Conservation (phyloP, 306 rosid species). For the Gynostemma pentaphyllum region DNA sequence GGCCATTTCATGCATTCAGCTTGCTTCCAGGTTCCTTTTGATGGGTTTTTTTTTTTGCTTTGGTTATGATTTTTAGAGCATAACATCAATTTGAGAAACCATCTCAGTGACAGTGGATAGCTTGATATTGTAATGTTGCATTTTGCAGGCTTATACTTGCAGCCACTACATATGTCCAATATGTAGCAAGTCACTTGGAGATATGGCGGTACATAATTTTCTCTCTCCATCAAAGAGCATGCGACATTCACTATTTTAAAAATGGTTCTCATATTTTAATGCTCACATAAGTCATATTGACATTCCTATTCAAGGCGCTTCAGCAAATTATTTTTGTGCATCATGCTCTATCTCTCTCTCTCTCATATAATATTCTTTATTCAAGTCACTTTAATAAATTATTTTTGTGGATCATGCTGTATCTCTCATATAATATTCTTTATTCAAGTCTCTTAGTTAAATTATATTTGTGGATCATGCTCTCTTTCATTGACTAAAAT, state of each 20-base stretch:
- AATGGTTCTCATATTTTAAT: not conserved
- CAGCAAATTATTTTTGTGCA: not conserved
- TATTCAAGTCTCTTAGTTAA: too few species aligned
- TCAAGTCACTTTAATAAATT: too few species aligned
- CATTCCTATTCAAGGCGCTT: not conserved
- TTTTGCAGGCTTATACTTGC: conserved; percentile 77
- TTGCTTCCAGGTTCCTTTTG: conserved; percentile 68
- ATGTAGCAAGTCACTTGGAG: conserved; percentile 98
- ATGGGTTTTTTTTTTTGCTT: not conserved
- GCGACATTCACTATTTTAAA: not conserved
- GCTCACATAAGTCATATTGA: not conserved
- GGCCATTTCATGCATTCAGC: conserved; percentile 99
- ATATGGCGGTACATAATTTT: conserved; percentile 74
- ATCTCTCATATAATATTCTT: too few species aligned
- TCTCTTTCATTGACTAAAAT: too few species aligned
- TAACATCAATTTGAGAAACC: not conserved
- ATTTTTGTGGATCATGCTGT: too few species aligned
- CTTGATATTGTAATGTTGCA: not conserved
- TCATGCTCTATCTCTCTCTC: too few species aligned
- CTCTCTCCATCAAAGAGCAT: not conserved
- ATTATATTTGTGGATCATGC: too few species aligned
- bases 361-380: too few species aligned
- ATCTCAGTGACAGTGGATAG: not conserved
- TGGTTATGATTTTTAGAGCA: not conserved
- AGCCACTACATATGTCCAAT: conserved; percentile 97